A percentile compares a stretch with the other conserved stretches of the same genome.
These are phyloP conservation scores for Podospora conica DNA, from an alignment of 495 filamentous ascomycete species.

Conservation along the genomic window DNA sequence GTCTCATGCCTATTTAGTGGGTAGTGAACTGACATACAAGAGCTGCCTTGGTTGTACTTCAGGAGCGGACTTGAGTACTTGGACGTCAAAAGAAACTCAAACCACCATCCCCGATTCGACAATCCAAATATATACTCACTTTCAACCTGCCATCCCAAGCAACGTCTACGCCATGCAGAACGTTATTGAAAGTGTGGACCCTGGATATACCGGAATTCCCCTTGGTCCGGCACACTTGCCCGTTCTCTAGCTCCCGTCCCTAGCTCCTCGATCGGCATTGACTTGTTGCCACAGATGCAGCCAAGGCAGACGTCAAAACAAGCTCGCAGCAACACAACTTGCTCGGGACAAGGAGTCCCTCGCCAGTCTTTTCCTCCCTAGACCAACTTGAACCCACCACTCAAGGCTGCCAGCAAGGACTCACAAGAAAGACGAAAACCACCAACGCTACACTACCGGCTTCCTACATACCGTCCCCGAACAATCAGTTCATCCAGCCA, in stretches of 20 bases:
- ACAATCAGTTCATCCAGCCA: background rate
- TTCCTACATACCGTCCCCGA: background rate
- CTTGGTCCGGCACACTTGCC: background rate
- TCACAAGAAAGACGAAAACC: background rate
- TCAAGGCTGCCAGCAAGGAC: background rate
- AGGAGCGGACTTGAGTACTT: too few species aligned
- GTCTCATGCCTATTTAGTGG: background rate
- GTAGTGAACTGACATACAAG: too few species aligned
- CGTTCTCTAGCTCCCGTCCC: background rate
- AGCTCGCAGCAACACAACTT: background rate
- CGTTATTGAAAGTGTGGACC: background rate
- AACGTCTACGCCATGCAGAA: background rate
- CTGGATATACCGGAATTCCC: background rate
- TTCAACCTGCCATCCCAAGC: background rate
- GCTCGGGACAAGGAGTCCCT: background rate
- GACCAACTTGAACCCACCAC: background rate
- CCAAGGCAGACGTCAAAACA: background rate
- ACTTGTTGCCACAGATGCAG: background rate
- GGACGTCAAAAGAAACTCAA: background rate
- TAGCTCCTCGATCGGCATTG: background rate
- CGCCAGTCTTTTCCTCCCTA: background rate
- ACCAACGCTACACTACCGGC: background rate
- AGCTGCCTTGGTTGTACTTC: too few species aligned
- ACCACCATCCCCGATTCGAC: background rate
- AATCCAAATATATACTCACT: background rate